Conservation (phyloP, 1,139 yeast species). For the Pneumocystis jirovecii region DNA sequence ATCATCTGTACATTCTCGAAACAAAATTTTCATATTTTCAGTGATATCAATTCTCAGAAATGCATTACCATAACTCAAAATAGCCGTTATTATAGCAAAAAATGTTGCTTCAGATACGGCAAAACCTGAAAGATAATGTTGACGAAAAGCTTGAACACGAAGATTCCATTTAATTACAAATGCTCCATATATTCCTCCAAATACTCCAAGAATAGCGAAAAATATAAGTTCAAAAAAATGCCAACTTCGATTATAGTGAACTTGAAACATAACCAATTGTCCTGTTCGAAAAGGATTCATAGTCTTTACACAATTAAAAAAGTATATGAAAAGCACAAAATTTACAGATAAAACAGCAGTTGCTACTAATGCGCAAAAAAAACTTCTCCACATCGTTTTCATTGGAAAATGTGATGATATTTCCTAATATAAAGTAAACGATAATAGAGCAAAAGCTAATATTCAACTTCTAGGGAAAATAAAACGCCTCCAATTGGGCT, state of each 20-base stretch:
- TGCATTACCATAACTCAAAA: constrained; percentile 68
- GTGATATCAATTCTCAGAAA: constrained; percentile 84
- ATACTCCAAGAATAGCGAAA: constrained; percentile 62
- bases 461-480: constrained; percentile 39
- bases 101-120: constrained; percentile 59
- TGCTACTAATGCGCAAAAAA: constrained; percentile 80
- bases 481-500: constrained; percentile 62
- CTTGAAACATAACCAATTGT: constrained; percentile 82
- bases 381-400: constrained; percentile 77
- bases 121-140: constrained; percentile 41
- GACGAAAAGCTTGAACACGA: constrained; percentile 64
- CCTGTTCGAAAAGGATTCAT: constrained; percentile 90
- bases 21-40: constrained; percentile 77
- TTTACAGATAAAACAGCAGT: constrained; percentile 44
- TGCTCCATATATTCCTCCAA: constrained; percentile 87
- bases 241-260: constrained; percentile 75
- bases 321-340: constrained; percentile 21
- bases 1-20: constrained; percentile 61
- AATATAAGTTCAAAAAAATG: constrained; percentile 71
- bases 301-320: background rate
- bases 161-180: constrained; percentile 67
- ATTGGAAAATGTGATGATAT: constrained; percentile 57
- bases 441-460: background rate
- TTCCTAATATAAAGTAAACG: constrained; percentile 26
- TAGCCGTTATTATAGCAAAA: constrained; percentile 55